Evolutionary conservation across 805 yeast genomes (phyloP).

Genomic region (Tetrapisispora iriomotensis): DNA sequence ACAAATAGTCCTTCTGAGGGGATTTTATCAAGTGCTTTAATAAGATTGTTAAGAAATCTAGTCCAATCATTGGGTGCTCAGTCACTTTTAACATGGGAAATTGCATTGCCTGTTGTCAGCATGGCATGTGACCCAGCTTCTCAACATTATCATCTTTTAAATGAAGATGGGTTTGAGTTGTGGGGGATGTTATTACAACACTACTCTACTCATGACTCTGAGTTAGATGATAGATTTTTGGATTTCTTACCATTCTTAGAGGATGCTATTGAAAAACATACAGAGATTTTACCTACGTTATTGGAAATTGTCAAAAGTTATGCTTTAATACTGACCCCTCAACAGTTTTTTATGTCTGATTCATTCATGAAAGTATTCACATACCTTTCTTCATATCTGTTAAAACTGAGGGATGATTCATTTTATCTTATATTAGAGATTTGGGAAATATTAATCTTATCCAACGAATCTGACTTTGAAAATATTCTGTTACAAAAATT

Average conservation of each 20-base stretch:
- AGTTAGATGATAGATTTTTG: constrained; percentile 31
- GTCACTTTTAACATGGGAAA: constrained; percentile 39
- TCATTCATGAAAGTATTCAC: constrained; percentile 31
- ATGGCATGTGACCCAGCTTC: constrained; percentile 55
- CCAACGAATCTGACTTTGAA: constrained; percentile 19
- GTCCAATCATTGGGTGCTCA: constrained; percentile 46
- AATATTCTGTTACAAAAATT: constrained; percentile 17
- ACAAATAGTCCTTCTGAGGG: constrained; percentile 23
- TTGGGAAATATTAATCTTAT: constrained; percentile 25
- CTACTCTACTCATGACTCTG: constrained; percentile 35
- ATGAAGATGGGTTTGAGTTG: constrained; percentile 81
- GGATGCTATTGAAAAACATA: constrained; percentile 53
- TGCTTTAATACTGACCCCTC: constrained; percentile 36
- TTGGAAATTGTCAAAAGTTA: constrained; percentile 57
- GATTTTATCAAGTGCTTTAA: constrained; percentile 40
- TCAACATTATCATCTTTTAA: constrained; percentile 43
- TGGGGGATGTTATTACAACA: constrained; percentile 67
- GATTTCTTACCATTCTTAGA: constrained; percentile 43
- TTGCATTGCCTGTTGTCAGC: constrained; percentile 55
- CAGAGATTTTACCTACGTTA: constrained; percentile 62
- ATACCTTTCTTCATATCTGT: constrained; percentile 43
- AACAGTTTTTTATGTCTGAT: constrained; percentile 27
- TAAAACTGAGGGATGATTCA: constrained; percentile 62
- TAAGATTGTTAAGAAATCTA: constrained; percentile 50
- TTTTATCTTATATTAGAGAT: constrained; percentile 38